phyloP scores from a whole-genome alignment of 441 rosid species.

The Croton laevigatus region DNA sequence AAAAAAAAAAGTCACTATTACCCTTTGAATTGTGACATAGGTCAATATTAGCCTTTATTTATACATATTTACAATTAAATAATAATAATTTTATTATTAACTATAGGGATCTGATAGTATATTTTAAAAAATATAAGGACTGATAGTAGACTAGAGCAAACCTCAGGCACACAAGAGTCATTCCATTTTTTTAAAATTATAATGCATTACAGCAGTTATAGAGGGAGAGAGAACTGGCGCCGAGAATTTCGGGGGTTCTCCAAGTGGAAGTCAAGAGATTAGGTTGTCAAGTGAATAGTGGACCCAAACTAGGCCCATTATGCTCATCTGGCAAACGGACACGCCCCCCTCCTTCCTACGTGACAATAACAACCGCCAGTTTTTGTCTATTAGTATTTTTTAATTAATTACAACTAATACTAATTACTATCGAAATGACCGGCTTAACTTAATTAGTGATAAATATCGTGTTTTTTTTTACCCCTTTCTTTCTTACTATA shows the following conservation, averaged over 20 bases:
- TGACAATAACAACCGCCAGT: slow-evolving; percentile 25
- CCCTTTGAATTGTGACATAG: no score
- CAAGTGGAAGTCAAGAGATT: slow-evolving; percentile 38
- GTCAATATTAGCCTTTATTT: no score
- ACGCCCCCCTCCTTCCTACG: slow-evolving; percentile 12
- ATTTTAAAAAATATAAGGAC: no score
- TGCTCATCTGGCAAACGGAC: background rate
- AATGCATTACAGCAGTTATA: background rate
- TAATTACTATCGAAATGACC: slow-evolving; percentile 5
- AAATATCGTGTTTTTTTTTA: no score
- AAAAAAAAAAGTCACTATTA: no score
- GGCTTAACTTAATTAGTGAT: slow-evolving; percentile 7
- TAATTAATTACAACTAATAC: background rate
- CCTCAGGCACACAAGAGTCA: no score
- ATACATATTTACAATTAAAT: no score
- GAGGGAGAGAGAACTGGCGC: slow-evolving; percentile 29
- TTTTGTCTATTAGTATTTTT: background rate
- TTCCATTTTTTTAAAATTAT: no score
- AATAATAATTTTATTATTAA: no score
- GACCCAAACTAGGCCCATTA: background rate
- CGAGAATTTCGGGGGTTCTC: slow-evolving; percentile 35
- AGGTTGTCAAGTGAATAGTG: slow-evolving; percentile 23
- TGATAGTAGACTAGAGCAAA: no score
- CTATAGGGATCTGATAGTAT: no score
- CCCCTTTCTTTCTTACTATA: background rate